Evolutionary conservation across 352 stramenopile species (phyloP).

Genomic region (Thalassiosira mediterranea): DNA sequence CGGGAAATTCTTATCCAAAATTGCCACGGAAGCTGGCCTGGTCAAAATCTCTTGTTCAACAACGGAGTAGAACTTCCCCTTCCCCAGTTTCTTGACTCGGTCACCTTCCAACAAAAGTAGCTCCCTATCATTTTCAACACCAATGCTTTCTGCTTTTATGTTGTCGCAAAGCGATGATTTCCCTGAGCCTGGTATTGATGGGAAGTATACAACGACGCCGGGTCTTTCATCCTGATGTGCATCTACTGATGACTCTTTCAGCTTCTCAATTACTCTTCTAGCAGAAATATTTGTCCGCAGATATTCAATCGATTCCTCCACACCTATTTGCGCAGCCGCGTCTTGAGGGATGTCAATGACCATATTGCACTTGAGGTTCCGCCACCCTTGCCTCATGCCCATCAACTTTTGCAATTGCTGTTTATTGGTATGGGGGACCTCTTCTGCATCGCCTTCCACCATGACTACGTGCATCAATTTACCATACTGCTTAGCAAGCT

Average conservation of each 20-base stretch:
- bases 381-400: constrained; percentile 43
- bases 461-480: constrained; percentile 51
- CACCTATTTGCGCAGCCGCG: neutral
- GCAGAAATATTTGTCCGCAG: constrained; percentile 12
- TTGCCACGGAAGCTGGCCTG: constrained; percentile 45
- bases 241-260: constrained; percentile 17
- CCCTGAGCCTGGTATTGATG: constrained; percentile 74
- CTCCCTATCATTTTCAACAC: constrained; percentile 26
- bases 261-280: constrained; percentile 13
- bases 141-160: constrained; percentile 22
- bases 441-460: constrained; percentile 9
- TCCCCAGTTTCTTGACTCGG: constrained; percentile 18
- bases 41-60: constrained; percentile 47
- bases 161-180: constrained; percentile 69
- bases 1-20: constrained; percentile 81
- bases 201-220: constrained; percentile 78
- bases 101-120: constrained; percentile 63
- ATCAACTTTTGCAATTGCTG: constrained; percentile 30
- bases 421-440: neutral
- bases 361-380: constrained; percentile 36
- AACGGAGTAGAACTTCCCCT: constrained; percentile 69
- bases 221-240: constrained; percentile 24
- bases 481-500: constrained; percentile 36
- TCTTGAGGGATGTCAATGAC: constrained; percentile 34
- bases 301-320: constrained; percentile 17